A percentile compares a stretch with the other conserved stretches of the same genome.
Evolutionary conservation across 495 filamentous ascomycete genomes (phyloP).

Genomic region (Amorphotheca resinae): DNA sequence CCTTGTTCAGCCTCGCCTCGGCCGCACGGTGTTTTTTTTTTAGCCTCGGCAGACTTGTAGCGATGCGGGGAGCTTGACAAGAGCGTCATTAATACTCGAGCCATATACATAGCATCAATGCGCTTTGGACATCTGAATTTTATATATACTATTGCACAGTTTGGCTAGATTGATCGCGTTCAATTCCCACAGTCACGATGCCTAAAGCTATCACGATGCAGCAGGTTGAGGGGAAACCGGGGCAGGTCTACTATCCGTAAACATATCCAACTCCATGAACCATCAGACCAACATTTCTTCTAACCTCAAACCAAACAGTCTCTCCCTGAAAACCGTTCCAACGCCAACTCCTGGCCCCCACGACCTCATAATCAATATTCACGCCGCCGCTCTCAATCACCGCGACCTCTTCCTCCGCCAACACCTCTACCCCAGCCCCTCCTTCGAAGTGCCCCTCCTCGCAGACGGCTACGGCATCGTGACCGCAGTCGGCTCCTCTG

Average conservation of each 20-base stretch:
- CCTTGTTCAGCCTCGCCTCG: not conserved
- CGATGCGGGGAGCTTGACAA: not conserved
- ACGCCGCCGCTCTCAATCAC: conserved; percentile 77
- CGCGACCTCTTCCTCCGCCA: conserved; percentile 87
- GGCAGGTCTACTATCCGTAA: conserved; percentile 73
- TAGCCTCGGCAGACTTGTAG: not conserved
- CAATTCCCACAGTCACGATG: no score
- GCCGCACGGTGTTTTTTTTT: not conserved
- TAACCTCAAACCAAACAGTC: conserved; percentile 28
- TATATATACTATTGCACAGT: not conserved
- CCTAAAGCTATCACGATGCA: conserved; percentile 35
- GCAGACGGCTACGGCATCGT: conserved; percentile 71
- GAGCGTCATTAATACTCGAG: not conserved
- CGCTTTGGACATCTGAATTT: not conserved
- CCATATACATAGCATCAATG: not conserved
- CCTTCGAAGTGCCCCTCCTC: conserved; percentile 62
- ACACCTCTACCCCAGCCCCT: conserved; percentile 73
- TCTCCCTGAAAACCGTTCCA: conserved; percentile 46
- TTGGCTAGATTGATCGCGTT: no score
- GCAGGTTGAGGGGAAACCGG: conserved; percentile 59
- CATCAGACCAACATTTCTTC: conserved; percentile 7
- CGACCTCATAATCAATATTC: conserved; percentile 57
- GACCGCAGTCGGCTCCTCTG: conserved; percentile 43
- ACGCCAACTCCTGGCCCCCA: conserved; percentile 44
- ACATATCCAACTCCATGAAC: conserved; percentile 12